Conservation (phyloP, 352 stramenopile genomes). For the Globisporangium spinosum region DNA sequence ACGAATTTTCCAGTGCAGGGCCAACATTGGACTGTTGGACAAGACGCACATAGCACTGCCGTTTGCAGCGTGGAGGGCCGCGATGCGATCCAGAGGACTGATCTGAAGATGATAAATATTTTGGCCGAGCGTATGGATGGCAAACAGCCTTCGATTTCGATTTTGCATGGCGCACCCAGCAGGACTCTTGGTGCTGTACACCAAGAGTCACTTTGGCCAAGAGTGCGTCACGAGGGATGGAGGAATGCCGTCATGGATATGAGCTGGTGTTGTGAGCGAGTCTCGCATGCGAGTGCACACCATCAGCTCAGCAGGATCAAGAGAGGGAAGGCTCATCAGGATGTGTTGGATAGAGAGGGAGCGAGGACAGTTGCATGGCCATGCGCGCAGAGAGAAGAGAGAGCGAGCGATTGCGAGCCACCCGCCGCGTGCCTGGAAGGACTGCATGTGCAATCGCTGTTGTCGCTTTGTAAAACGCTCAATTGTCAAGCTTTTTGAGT, state of each 20-base stretch:
- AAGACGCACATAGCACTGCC: neutral
- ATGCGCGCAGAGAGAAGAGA: neutral
- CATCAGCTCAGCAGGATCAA: neutral
- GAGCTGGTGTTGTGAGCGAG: neutral
- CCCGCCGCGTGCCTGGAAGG: neutral
- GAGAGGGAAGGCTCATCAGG: slow-evolving; percentile 2
- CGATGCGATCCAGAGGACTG: neutral
- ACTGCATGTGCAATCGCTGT: slow-evolving; percentile 6
- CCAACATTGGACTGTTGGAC: neutral
- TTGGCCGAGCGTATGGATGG: neutral
- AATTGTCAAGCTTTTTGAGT: neutral
- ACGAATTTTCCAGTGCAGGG: neutral
- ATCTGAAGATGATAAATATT: neutral
- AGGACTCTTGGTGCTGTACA: neutral
- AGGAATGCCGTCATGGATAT: neutral
- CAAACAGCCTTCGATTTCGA: neutral
- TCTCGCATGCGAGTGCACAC: neutral
- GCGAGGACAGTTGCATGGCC: neutral
- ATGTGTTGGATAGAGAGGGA: slow-evolving; percentile 1
- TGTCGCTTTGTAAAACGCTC: neutral
- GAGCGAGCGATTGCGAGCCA: neutral
- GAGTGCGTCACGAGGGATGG: neutral
- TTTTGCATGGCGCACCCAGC: neutral
- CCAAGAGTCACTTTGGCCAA: neutral
- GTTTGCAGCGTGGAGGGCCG: neutral